Evolutionary conservation across 2,329 filamentous ascomycete genomes (phyloP), one percentile per base, ranked within the genome.

Genomic region (Colletotrichum lentis): DNA sequence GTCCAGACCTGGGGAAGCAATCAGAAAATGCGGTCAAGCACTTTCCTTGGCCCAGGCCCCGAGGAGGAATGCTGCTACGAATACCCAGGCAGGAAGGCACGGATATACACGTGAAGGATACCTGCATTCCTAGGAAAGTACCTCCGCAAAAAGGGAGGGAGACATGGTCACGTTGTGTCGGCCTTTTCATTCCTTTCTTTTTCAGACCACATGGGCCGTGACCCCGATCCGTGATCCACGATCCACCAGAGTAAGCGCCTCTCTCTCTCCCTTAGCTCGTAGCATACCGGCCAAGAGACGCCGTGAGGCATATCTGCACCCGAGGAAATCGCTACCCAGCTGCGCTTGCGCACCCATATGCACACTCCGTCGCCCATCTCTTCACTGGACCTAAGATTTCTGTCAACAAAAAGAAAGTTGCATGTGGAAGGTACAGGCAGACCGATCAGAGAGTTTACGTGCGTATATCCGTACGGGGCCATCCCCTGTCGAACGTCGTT

Each of bases 391-490:
- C 37, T 11, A 18, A 31, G 47, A 20, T 44, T 20, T 3, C 46
- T 44, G 7, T n/a, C 46, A 12, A 18, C 6, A 20, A 57, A 49
- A 57, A 60, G 57, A 50, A 60, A 60, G 10, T 16, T 31, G 3
- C 12, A 52, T 24, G 35, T 20, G 46, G 57, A 24, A 60, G 37
- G 57, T 50, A 24, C 46, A 52, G 46, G 57, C 31, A 50, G 31
- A 41, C 20, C 44, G 46, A 49, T 22, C 20, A n/a, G 10, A 20
- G 35, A 43, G 5, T 27, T 65, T 68, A 68, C 66, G 66, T 55
- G 55, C 66, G 66, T 68, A 68, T 35, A 22, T 41, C 52, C 44
- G 53, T 35, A 52, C 44, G 39, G 66, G 46, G 39, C 31, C 47
- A 18, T 55, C 47, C 55, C 54, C 37, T 27, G 22, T n/a, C 37